Evolutionary conservation across 2,329 filamentous ascomycete genomes (phyloP).

Genomic region (Aspergillus oerlinghausenensis): DNA sequence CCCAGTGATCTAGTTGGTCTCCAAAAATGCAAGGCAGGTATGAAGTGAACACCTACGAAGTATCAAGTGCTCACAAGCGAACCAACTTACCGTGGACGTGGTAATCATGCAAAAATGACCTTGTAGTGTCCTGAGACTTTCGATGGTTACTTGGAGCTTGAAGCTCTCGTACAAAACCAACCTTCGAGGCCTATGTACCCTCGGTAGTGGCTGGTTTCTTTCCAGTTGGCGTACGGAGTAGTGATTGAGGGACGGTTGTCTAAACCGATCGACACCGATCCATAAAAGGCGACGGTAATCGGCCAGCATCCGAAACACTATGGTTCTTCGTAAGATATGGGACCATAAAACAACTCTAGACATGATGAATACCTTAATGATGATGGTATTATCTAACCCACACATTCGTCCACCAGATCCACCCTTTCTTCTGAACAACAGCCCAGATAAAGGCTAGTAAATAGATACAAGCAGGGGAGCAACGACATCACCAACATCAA

Average conservation of each 20-base stretch:
- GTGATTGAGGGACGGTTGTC: background rate
- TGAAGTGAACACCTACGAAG: background rate
- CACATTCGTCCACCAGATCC: background rate
- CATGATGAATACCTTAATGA: background rate
- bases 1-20: background rate
- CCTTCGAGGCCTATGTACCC: too few relatives aligned
- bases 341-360: background rate
- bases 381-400: background rate
- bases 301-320: conserved; percentile 14
- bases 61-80: background rate
- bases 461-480: background rate
- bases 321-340: background rate
- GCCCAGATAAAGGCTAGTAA: background rate
- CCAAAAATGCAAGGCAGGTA: background rate
- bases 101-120: background rate
- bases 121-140: background rate
- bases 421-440: background rate
- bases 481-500: background rate
- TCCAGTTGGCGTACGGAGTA: background rate
- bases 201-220: background rate
- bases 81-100: background rate
- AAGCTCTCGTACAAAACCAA: too few relatives aligned
- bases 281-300: conserved; percentile 6
- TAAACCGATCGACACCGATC: conserved; percentile 12
- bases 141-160: background rate